A percentile compares a stretch with the other conserved stretches of the same genome.
phyloP scores from a whole-genome alignment of 768 basidiomycete genomes.

The Boletus edulis region DNA sequence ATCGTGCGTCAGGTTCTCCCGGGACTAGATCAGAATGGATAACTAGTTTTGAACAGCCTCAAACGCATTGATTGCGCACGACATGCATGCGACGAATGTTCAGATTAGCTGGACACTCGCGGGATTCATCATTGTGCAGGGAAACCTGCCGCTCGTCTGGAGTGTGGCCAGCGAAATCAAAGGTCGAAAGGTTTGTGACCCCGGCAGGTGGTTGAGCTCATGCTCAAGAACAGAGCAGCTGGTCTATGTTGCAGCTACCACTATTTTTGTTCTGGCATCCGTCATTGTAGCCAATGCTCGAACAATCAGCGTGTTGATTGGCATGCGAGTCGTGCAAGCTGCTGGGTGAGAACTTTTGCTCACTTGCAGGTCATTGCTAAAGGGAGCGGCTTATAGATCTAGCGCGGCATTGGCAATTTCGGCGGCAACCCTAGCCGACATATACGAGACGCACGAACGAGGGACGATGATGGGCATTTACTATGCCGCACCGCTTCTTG shows the following conservation, averaged over 20 bases:
- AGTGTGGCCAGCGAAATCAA: conserved; percentile 69
- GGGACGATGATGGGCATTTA: conserved; percentile 81
- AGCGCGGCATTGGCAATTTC: conserved; percentile 71
- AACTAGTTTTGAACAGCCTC: conserved; percentile 43
- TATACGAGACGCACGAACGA: conserved; percentile 70
- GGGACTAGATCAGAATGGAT: neutral
- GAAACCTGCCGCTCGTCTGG: conserved; percentile 66
- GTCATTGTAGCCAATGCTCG: conserved; percentile 54
- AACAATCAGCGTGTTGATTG: conserved; percentile 56
- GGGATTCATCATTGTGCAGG: conserved; percentile 73
- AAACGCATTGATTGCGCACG: conserved; percentile 54
- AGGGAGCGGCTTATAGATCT: conserved; percentile 38
- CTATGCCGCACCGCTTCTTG: conserved; percentile 77
- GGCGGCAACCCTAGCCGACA: conserved; percentile 75
- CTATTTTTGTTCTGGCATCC: conserved; percentile 53
- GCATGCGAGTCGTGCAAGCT: conserved; percentile 68
- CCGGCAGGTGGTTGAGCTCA: neutral
- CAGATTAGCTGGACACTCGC: conserved; percentile 70
- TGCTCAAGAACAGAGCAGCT: conserved; percentile 31
- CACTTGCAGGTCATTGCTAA: conserved; percentile 2
- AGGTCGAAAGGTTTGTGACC: conserved; percentile 58
- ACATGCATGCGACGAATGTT: conserved; percentile 56
- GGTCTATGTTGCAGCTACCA: conserved; percentile 53
- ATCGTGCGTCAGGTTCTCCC: conserved; percentile 17
- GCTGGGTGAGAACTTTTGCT: conserved; percentile 45